A percentile compares a stretch with the other conserved stretches of the same genome.
These are phyloP conservation scores for Yamadazyma kanchanaburiensis DNA, from an alignment of 1,139 yeast genomes.

Conservation along the genomic window DNA sequence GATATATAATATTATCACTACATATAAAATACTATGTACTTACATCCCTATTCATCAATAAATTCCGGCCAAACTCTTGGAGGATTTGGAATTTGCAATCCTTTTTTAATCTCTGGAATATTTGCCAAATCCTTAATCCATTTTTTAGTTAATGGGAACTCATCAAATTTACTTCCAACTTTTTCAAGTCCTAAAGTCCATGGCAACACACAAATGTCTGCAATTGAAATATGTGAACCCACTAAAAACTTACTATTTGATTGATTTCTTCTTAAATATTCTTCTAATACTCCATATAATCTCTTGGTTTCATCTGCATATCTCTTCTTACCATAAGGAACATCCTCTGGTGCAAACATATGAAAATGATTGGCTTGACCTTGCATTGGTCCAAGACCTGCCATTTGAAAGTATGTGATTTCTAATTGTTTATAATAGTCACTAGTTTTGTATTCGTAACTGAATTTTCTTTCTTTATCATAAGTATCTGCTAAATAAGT, in stretches of 20 bases:
- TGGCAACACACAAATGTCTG: conserved; percentile 46
- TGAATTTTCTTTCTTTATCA: conserved; percentile 49
- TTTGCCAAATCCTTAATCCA: conserved; percentile 41
- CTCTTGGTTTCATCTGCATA: conserved; percentile 51
- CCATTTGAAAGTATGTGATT: conserved; percentile 53
- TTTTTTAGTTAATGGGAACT: conserved; percentile 40
- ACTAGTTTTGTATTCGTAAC: conserved; percentile 41
- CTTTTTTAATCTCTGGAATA: conserved; percentile 38
- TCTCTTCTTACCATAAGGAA: conserved; percentile 52
- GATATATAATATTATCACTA: too few species aligned
- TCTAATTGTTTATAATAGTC: conserved; percentile 51
- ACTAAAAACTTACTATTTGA: conserved; percentile 50
- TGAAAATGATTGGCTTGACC: conserved; percentile 55
- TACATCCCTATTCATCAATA: background rate
- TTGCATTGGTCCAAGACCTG: conserved; percentile 60
- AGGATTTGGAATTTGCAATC: conserved; percentile 13
- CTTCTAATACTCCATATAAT: conserved; percentile 51
- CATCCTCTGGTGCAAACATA: conserved; percentile 40
- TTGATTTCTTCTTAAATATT: conserved; percentile 33
- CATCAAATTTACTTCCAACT: conserved; percentile 33
- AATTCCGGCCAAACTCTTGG: conserved; percentile 8
- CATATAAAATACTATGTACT: too few species aligned
- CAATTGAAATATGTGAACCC: conserved; percentile 53
- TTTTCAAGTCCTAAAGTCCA: conserved; percentile 23
- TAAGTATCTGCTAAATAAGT: conserved; percentile 54